phyloP scores from a whole-genome alignment of 2,329 filamentous ascomycete genomes.

The Fusarium xyrophilum region DNA sequence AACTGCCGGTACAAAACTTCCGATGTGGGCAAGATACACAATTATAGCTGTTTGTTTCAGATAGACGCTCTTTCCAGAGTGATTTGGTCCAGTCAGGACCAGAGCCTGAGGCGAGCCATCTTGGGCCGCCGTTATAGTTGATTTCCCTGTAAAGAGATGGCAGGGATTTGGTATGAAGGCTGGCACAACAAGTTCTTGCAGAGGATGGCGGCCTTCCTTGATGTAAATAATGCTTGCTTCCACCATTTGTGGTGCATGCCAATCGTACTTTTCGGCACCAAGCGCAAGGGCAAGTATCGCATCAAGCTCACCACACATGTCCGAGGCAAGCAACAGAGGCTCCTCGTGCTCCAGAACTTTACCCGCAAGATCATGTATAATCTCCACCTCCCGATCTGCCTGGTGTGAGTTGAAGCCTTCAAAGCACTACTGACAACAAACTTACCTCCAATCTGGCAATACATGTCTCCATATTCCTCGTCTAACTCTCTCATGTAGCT shows the following conservation, averaged over 20 bases:
- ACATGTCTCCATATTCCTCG: constrained; percentile 81
- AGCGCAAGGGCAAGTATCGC: constrained; percentile 80
- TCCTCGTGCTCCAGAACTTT: constrained; percentile 73
- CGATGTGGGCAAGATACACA: constrained; percentile 90
- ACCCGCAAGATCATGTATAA: constrained; percentile 78
- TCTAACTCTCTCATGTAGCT: constrained; percentile 81
- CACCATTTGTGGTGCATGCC: constrained; percentile 74
- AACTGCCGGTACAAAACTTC: constrained; percentile 87
- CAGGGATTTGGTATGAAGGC: constrained; percentile 87
- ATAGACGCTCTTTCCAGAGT: constrained; percentile 95
- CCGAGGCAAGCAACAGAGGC: constrained; percentile 72
- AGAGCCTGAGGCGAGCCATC: constrained; percentile 63
- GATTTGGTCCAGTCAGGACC: constrained; percentile 90
- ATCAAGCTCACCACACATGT: constrained; percentile 86
- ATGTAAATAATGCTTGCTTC: constrained; percentile 75
- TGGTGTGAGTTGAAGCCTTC: constrained; percentile 29
- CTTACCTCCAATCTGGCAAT: constrained; percentile 80
- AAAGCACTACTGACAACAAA: background rate
- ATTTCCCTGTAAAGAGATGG: constrained; percentile 65
- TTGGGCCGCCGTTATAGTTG: background rate
- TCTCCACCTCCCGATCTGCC: constrained; percentile 84
- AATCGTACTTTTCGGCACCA: constrained; percentile 76
- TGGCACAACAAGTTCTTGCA: constrained; percentile 84
- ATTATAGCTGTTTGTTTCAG: constrained; percentile 92
- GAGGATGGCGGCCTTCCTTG: constrained; percentile 78